These are phyloP conservation scores for Mollisia scopiformis DNA, from an alignment of 2,329 filamentous ascomycete species.

Conservation along the genomic window DNA sequence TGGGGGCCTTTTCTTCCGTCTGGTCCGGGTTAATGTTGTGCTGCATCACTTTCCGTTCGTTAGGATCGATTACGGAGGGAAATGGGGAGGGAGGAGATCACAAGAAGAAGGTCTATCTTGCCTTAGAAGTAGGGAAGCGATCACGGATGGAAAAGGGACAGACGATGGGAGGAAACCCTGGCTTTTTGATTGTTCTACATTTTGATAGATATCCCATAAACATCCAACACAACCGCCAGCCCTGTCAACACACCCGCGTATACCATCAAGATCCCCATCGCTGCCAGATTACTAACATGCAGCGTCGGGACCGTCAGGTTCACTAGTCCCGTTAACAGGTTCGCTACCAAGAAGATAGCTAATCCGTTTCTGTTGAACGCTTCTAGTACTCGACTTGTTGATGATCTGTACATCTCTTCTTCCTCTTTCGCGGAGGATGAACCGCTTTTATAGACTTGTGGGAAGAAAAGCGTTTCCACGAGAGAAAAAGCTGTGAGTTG, in stretches of 20 bases:
- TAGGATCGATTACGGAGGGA: too few species aligned
- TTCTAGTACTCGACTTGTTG: conserved; percentile 80
- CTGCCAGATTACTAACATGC: conserved; percentile 62
- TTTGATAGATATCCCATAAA: conserved; percentile 70
- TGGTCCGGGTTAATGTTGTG: too few species aligned
- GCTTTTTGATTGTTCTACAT: conserved; percentile 46
- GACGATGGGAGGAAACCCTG: too few species aligned
- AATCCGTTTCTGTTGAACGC: conserved; percentile 91
- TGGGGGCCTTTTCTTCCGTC: too few species aligned
- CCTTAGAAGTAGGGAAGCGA: too few species aligned
- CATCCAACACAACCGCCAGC: conserved; percentile 69
- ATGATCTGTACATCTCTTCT: conserved; percentile 62
- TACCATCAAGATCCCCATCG: conserved; percentile 74
- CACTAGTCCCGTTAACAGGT: conserved; percentile 84
- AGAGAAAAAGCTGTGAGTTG: conserved; percentile 79
- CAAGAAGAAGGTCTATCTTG: too few species aligned
- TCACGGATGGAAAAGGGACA: too few species aligned
- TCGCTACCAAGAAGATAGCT: conserved; percentile 82
- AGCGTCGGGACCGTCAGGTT: conserved; percentile 88
- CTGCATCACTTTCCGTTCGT: too few species aligned
- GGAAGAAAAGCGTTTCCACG: conserved; percentile 80
- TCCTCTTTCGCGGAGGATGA: conserved; percentile 57
- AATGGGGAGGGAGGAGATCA: too few species aligned
- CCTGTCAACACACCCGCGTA: conserved; percentile 72
- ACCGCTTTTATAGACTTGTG: conserved; percentile 61